These are phyloP conservation scores for Sarocladiaceae sp. DNA, from an alignment of 2,329 filamentous ascomycete species.

Conservation along the genomic window DNA sequence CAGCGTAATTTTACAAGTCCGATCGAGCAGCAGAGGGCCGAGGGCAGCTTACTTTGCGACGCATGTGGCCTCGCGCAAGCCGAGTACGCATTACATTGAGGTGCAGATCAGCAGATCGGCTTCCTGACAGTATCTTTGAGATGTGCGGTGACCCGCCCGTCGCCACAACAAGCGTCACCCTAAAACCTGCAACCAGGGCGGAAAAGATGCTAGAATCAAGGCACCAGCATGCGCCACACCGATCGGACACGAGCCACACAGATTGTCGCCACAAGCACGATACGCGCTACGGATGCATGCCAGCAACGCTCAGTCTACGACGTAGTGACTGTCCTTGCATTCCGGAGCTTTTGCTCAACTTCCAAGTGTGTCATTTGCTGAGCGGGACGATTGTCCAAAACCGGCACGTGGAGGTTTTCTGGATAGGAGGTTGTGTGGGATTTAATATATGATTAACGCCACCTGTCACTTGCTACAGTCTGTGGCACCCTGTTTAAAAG, in stretches of 20 bases:
- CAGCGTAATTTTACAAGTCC: no score
- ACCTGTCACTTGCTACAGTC: not conserved
- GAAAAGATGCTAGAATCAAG: not conserved
- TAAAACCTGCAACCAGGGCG: not conserved
- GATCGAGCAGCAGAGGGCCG: no score
- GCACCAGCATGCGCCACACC: slow-evolving; percentile 1
- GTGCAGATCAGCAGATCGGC: not conserved
- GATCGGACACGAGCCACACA: not conserved
- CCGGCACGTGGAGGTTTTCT: not conserved
- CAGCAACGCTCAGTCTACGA: no score
- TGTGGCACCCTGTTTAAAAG: not conserved
- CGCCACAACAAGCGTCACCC: not conserved
- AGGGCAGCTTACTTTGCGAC: no score
- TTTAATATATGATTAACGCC: not conserved
- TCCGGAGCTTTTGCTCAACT: slow-evolving; percentile 3
- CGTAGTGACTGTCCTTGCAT: not conserved
- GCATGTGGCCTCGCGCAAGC: no score
- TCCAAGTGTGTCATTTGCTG: not conserved
- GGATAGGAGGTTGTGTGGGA: not conserved
- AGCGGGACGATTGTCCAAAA: not conserved
- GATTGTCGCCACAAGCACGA: not conserved
- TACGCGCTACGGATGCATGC: no score
- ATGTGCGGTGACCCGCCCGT: not conserved
- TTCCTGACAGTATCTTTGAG: no score
- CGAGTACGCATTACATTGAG: no score